Evolutionary conservation across 352 stramenopile genomes (phyloP), one percentile per base, ranked within the genome.

Genomic region (Pythium phragmitis): DNA sequence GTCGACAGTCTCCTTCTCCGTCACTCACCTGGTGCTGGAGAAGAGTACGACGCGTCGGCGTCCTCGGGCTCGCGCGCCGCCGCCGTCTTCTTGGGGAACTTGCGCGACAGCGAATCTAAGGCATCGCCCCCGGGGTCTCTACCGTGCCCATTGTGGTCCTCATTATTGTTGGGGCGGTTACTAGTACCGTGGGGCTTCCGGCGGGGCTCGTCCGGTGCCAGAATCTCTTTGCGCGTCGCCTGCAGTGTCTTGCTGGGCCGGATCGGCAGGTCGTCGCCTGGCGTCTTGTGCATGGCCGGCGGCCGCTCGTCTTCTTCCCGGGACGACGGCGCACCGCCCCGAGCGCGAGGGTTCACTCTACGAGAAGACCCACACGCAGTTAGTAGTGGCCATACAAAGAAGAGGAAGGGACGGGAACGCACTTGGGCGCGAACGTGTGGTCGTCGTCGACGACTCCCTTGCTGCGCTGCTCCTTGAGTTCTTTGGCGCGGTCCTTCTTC

Each of bases 381-480:
- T 14, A n/a, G 14, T 21, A 7, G n/a, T 47, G 11, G 41, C 11
- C n/a, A 47, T 9, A n/a, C 14, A 23, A 11, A 50, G n/a, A 26
- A 8, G n/a, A 33, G 2, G 6, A 30, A 28, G 7, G 9, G 17
- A 30, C 45, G n/a, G 6, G 16, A 23, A 51, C 23, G 16, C 65
- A 92, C 81, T 94, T 94, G 65, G 85, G 85, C 7, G 70, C 26
- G 65, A 94, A 94, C 8, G 85, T 94, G 69, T 91, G 84, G 33
- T 91, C 76, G 19, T 92, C 82, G 26, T 77, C 87, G 57, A 88
- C 84, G 64, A 91, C 68, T 23, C 85, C 82, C 26, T 77, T 78
- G 48, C 79, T 74, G 36, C 81, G 78, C 67, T 90, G 80, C 34
- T 89, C 79, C 41, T 82, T 78, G 68, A 94, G 64, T 61, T 92